These are phyloP conservation scores for Talaromyces sp. DNA, from an alignment of 2,329 filamentous ascomycete species.

Conservation along the genomic window DNA sequence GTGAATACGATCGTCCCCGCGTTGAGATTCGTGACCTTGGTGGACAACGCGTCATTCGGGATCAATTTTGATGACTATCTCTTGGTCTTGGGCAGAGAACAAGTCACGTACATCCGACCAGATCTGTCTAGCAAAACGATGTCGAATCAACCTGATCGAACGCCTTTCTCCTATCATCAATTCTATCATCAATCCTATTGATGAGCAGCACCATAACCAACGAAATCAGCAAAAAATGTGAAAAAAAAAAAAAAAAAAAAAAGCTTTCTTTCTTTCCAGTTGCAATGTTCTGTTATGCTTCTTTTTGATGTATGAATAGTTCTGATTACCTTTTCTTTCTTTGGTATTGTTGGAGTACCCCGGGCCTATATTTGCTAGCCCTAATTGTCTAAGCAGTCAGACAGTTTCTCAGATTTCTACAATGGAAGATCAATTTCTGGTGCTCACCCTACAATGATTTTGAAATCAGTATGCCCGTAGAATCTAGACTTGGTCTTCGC, in stretches of 20 bases:
- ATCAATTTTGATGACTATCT: neutral
- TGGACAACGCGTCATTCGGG: neutral
- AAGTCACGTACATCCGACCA: neutral
- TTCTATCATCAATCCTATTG: neutral
- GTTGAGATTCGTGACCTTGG: neutral
- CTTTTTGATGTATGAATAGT: neutral
- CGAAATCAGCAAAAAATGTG: neutral
- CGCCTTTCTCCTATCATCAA: neutral
- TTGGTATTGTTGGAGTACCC: neutral
- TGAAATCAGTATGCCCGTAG: neutral
- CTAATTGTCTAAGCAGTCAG: neutral
- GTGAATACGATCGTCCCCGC: neutral
- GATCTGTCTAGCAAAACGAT: neutral
- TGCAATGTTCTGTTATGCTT: neutral
- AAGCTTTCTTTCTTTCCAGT: neutral
- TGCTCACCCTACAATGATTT: neutral
- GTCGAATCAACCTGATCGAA: neutral
- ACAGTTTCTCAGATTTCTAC: neutral
- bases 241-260: neutral
- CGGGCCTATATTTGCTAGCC: neutral
- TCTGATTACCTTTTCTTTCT: neutral
- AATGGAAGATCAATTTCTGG: neutral
- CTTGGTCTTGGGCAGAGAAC: neutral
- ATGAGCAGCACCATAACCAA: neutral
- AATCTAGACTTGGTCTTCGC: neutral